Base-by-base conservation (phyloP, 805 yeast species). In the Metschnikowia orientalis region DNA sequence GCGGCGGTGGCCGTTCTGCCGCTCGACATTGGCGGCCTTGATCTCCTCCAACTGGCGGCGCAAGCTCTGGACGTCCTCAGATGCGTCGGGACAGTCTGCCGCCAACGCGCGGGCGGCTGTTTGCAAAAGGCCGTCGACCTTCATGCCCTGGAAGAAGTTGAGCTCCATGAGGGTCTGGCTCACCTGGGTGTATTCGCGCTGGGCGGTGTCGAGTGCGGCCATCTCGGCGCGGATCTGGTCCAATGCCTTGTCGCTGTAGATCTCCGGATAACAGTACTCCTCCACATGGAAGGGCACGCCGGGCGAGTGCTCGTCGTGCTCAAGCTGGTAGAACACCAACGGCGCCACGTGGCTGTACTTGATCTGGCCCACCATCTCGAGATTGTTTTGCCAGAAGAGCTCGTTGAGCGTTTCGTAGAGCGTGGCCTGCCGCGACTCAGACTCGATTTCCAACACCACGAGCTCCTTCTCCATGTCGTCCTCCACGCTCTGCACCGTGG, bases 101-200 rank as follows among this genome's bases (percentile, higher is more conserved):
- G 34, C 31, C 7, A 61, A 29, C 32, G 51, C 46, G 4, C 40
- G 34, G 4, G 50, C 43, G 2, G 61, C 35, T 8, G 49, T 50
- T 17, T 40, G 40, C 17, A 66, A 40, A 16, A 65, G 44, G 1
- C 44, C 40, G 23, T 48, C 54, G 15, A 65, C 51, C 13, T 51
- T 49, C 42, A 63, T 64, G 1, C 72, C 72, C 41, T 62, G 67
- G 38, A 64, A 65, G 18, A 64, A 54, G 40, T 50, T 63, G 26
- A 54, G 38, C 5, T 45, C 42, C 61, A 64, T 55, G 16, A 63
- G 47, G 21, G 53, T 45, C 16, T 50, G 47, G 20, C 55, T 48
- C 8, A 52, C 34, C 17, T 37, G 39, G 6, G 39, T 42, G 25
- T 60, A 50, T 5, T 44, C 44, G 19, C 38, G 23, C 11, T 45